Base-by-base conservation (phyloP, 306 rosid species). In the Cucurbita argyrosperma region DNA sequence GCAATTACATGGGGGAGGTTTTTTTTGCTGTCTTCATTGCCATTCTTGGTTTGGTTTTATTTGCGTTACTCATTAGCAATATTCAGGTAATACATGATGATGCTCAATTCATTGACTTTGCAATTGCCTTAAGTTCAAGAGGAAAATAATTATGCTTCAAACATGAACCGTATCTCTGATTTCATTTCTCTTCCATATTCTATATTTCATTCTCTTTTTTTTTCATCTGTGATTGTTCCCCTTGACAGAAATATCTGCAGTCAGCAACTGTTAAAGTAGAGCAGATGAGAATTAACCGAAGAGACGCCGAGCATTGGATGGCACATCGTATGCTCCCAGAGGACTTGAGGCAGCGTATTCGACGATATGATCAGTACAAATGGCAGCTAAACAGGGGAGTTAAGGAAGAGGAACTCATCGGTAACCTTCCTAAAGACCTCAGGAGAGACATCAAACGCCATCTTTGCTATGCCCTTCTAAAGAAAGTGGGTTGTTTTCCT, bases 311-410 rank as follows among this genome's bases (percentile, higher is more conserved):
- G 78, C 91, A 82, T 73, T 94, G 99, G 99, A 94, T 94, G 99
- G 54, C 92, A 49, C 96, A 89, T 75, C 88, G 99, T 5, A 85
- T 91, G 96, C 91, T 94, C 60, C 96, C 97, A 0, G 86, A 77
- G 49, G 14, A 42, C 15, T 71, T 94, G 72, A 94, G 78, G 83
- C 76, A 88, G 53, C 89, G 96, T 58, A 85, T 94, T 38, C 82
- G 97, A 76, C 74, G 87, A n/a, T 85, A 89, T 38, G 95, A 88
- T 16, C 95, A 91, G 70, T 91, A 85, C 85, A 90, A 83, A 88
- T 94, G 99, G 99, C 96, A 89, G 78, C 96, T 89, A 84, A 91
- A 89, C 38, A 84, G 97, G 52, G 97, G 99, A 35, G 95, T 89
- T 7, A 89, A 84, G 16, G 99, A 94, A 74, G 99, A 91, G 67